Conservation (phyloP, 2,329 filamentous ascomycete genomes). For the Bipolaris cookei region DNA sequence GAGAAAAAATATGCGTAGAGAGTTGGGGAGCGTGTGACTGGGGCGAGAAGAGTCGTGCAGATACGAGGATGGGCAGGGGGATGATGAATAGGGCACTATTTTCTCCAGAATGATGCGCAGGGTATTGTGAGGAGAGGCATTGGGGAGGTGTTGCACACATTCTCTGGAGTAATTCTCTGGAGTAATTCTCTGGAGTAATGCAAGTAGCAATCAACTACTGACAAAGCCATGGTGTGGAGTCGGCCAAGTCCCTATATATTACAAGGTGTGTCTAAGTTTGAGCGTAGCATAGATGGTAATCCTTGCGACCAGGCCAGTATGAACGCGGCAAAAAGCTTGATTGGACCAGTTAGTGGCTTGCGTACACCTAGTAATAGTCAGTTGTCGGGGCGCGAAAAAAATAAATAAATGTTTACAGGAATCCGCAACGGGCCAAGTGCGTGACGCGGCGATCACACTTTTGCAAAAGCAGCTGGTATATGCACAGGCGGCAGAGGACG, state of each 20-base stretch:
- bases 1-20: conserved; percentile 10
- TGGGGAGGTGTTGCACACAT: too few relatives aligned
- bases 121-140: not conserved
- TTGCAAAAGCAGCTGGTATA: not conserved
- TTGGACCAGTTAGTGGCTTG: not conserved
- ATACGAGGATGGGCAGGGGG: not conserved
- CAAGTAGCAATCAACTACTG: not conserved
- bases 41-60: not conserved
- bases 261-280: too few relatives aligned
- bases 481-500: not conserved
- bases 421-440: not conserved
- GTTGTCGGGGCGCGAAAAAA: too few relatives aligned
- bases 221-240: not conserved
- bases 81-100: not conserved
- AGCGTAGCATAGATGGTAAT: too few relatives aligned
- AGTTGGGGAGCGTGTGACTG: not conserved
- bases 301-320: too few relatives aligned
- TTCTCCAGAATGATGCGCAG: not conserved
- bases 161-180: not conserved
- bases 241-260: not conserved
- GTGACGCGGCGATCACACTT: not conserved
- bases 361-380: not conserved
- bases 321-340: too few relatives aligned
- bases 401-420: not conserved
- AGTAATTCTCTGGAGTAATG: not conserved